A percentile compares a stretch with the other conserved stretches of the same genome.
Evolutionary conservation across 768 basidiomycete genomes (phyloP).

Genomic region (Naganishia antarctica): DNA sequence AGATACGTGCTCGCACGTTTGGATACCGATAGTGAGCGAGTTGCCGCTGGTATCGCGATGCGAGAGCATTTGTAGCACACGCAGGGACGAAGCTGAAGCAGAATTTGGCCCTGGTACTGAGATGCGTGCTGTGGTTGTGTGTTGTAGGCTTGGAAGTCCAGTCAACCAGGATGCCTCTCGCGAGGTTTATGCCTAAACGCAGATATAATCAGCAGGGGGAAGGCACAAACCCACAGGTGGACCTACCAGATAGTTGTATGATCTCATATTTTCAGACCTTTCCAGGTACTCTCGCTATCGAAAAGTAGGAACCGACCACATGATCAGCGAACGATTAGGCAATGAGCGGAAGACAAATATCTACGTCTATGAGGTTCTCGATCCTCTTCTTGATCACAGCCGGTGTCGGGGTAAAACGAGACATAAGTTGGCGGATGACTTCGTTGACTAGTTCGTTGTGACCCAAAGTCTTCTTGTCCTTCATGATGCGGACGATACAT

Average conservation of each 20-base stretch:
- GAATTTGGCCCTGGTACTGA: too few relatives aligned
- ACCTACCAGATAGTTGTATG: slow-evolving; percentile 69
- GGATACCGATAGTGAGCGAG: too few relatives aligned
- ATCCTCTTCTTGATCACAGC: slow-evolving; percentile 85
- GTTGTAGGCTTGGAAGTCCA: too few relatives aligned
- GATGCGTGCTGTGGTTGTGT: too few relatives aligned
- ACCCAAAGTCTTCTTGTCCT: slow-evolving; percentile 80
- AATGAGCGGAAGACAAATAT: slow-evolving; percentile 34
- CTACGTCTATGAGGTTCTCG: slow-evolving; percentile 85
- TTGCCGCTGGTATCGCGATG: too few relatives aligned
- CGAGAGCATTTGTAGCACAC: too few relatives aligned
- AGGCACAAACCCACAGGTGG: too few relatives aligned
- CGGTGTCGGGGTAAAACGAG: slow-evolving; percentile 81
- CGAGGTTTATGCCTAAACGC: neutral
- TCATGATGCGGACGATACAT: slow-evolving; percentile 96
- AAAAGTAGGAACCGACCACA: slow-evolving; percentile 9
- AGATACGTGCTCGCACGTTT: too few relatives aligned
- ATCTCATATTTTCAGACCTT: slow-evolving; percentile 70
- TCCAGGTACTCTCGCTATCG: slow-evolving; percentile 89
- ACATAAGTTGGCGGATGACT: slow-evolving; percentile 76
- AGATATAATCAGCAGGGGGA: neutral
- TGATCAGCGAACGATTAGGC: neutral
- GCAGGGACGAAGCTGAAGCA: too few relatives aligned
- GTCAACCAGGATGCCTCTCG: neutral
- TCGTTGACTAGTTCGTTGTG: slow-evolving; percentile 87